These are phyloP conservation scores for Trichoderma parareesei DNA, from an alignment of 495 filamentous ascomycete species.

Conservation along the genomic window DNA sequence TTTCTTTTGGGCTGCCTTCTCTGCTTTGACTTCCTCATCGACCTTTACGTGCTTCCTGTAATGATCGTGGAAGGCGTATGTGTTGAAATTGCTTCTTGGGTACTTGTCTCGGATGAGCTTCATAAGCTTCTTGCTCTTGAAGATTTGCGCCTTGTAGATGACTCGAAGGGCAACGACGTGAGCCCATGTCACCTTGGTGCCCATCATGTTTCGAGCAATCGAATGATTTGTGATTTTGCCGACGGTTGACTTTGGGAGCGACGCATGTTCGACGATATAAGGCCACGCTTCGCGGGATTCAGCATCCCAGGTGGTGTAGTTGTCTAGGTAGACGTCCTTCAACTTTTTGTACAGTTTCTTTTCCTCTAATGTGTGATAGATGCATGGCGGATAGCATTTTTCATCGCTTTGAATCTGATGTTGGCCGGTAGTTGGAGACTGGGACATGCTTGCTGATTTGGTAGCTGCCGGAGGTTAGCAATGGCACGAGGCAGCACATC, in stretches of 20 bases:
- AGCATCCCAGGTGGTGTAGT: neutral
- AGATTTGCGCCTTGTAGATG: neutral
- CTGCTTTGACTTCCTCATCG: no score
- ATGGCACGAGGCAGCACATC: no score
- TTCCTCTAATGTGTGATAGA: neutral
- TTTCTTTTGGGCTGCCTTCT: no score
- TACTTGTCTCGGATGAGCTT: neutral
- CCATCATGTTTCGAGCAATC: neutral
- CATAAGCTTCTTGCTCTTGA: neutral
- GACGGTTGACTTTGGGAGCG: neutral
- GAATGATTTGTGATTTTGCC: neutral
- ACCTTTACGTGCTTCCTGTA: neutral
- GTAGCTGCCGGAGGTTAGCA: neutral
- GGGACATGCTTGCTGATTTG: no score
- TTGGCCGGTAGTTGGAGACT: no score
- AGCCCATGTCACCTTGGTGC: neutral
- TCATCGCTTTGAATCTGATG: no score
- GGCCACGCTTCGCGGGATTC: neutral
- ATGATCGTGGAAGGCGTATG: neutral
- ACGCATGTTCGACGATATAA: neutral
- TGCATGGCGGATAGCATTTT: neutral
- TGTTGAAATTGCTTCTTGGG: neutral
- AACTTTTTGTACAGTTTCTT: neutral
- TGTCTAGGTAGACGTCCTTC: neutral
- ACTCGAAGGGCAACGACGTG: neutral